Evolutionary conservation across 108 stramenopile species (phyloP).

Genomic region (Cyclostephanos invisitatus): DNA sequence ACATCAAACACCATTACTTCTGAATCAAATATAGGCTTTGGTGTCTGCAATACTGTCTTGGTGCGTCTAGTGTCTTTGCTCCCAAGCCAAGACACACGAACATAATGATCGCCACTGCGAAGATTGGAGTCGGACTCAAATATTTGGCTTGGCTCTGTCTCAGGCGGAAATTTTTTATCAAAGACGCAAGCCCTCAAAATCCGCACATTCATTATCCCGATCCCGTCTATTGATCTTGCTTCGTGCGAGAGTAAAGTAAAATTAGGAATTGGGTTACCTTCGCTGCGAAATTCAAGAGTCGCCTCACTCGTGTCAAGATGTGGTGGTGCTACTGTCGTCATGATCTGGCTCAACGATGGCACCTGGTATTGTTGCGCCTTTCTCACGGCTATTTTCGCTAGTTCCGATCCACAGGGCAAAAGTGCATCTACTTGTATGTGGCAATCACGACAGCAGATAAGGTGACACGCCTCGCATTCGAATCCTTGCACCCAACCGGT

Average conservation of each 20-base stretch:
- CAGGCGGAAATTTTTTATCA: constrained; percentile 52
- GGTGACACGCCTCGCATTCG: constrained; percentile 75
- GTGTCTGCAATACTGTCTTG: constrained; percentile 64
- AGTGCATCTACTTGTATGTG: constrained; percentile 75
- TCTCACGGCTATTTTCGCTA: constrained; percentile 53
- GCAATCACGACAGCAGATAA: constrained; percentile 81
- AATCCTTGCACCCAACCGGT: constrained; percentile 57
- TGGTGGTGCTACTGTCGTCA: constrained; percentile 40
- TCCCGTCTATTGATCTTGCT: constrained; percentile 41
- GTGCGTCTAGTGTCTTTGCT: constrained; percentile 58
- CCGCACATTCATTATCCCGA: constrained; percentile 61
- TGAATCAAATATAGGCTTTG: constrained; percentile 72
- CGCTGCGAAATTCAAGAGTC: not conserved
- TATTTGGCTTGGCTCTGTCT: constrained; percentile 51
- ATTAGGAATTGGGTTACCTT: constrained; percentile 1
- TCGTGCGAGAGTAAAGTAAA: not conserved
- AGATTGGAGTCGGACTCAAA: constrained; percentile 38
- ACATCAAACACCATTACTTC: constrained; percentile 64
- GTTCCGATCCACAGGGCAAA: constrained; percentile 73
- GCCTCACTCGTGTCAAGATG: constrained; percentile 15
- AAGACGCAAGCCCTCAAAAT: constrained; percentile 71
- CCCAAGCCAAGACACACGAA: constrained; percentile 65
- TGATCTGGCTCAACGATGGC: constrained; percentile 55
- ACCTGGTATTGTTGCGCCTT: constrained; percentile 63
- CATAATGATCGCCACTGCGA: constrained; percentile 78